Evolutionary conservation across 768 basidiomycete species (phyloP), one percentile per base, ranked within the genome.

Genomic region (Mycena olivaceomarginata): DNA sequence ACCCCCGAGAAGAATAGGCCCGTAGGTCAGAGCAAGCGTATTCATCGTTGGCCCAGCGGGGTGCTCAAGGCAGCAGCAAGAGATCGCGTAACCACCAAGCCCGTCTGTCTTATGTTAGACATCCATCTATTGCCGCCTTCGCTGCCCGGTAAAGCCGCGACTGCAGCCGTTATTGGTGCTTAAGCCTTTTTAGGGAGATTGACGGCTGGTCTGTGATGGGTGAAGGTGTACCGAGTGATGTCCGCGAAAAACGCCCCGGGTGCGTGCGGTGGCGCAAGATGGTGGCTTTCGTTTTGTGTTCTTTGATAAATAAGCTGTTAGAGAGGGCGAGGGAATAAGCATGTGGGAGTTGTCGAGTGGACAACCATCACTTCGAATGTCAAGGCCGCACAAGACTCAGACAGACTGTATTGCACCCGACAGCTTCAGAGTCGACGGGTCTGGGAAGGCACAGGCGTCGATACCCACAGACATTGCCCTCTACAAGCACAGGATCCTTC

Each of bases 1-100:
- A 57, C 79, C 79, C 67, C 82, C 82, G 40, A 82, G 15, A 20
- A 83, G 75, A 40, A 83, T 13, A 45, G 82, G 74, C 43, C 82
- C 82, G 56, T 80, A 82, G 2, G 74, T 70, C 25, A 64, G 67
- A 45, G 74, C 70, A 53, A 45, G 18, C 12, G 39, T 60, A 69
- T 51, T 45, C 75, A 76, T 76, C 51, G 22, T 70, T 39, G n/a
- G 20, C 53, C 64, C 51, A 64, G 62, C 64, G 56, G 63, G 25
- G 56, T 39, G 16, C 37, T 13, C 20, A 37, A 37, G 22, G 66
- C 57, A 48, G 66, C 20, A 60, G 74, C n/a, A 9, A 62, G 39
- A 63, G 67, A 48, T 41, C 22, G 20, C 39, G 60, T 43, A 37
- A 9, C 56, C 43, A 20, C 45, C 15, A 1, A 39, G 39, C 3